These are phyloP conservation scores for Hibiscus tridactylites DNA, from an alignment of 345 rosid species.

Conservation along the genomic window DNA sequence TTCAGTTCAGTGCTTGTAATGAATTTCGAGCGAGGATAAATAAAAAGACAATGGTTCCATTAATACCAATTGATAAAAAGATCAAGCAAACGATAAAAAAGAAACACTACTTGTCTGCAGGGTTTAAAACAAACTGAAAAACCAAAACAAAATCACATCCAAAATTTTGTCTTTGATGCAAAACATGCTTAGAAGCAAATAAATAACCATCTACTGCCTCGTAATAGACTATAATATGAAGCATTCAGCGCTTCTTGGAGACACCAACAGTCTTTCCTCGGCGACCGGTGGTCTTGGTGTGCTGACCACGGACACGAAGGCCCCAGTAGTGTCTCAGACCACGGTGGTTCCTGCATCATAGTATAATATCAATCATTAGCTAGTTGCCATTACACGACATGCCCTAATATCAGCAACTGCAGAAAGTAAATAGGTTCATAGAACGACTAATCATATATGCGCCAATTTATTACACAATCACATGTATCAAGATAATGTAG, in stretches of 20 bases:
- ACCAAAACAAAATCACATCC: not conserved
- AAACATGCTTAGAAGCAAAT: not conserved
- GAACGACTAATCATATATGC: not conserved
- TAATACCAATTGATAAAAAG: not conserved
- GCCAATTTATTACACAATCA: not conserved
- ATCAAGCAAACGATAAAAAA: not conserved
- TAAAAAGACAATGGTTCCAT: not conserved
- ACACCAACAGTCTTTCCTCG: constrained; percentile 78
- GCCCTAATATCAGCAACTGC: no score
- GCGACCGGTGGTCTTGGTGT: constrained; percentile 95
- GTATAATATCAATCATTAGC: not conserved
- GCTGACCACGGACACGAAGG: constrained; percentile 92
- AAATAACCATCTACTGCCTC: not conserved
- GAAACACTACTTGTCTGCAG: not conserved
- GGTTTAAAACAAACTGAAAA: not conserved
- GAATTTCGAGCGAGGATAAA: no score
- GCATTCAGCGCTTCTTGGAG: constrained; percentile 48
- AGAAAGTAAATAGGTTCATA: not conserved
- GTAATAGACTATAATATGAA: not conserved
- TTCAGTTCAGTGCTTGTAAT: no score
- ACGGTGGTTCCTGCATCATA: constrained; percentile 66
- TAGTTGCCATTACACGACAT: not conserved
- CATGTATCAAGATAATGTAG: not conserved
- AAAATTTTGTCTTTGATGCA: not conserved
- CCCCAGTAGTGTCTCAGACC: constrained; percentile 99